Evolutionary conservation across 2,329 filamentous ascomycete species (phyloP), one percentile per base, ranked within the genome.

Genomic region (Colletotrichum sp.): DNA sequence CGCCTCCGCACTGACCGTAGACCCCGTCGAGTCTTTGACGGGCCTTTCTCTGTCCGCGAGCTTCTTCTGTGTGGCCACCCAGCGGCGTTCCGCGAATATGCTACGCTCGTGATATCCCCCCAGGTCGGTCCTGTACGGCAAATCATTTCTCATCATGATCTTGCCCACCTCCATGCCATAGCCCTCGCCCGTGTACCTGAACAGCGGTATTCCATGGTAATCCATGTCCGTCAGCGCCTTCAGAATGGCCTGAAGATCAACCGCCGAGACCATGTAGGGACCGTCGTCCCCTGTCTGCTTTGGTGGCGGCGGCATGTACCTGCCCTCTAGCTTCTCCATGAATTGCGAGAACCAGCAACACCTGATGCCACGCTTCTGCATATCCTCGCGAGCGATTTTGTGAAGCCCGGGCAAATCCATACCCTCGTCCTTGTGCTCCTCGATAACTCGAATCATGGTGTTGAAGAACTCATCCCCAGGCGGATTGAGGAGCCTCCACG

Each of bases 401-500:
- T 51, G 43, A 51, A 51, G 43, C 43, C 21, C 1, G 43, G 43
- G 2, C 43, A 51, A 0, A 2, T 51, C n/a, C n/a, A 51, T 51
- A 6, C n/a, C 11, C 43, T 51, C 16, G 1, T 6, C 0, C 0
- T 47, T 18, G n/a, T 1, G 43, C 43, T 47, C 0, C 2, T 24
- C 3, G 43, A 47, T 0, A 7, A 51, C 2, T 2, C 43, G 43
- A 0, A 51, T 51, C 43, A 51, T 51, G 43, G 43, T 51, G n/a
- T 24, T 51, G 11, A 51, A 51, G 2, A 51, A 51, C n/a, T 51
- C 43, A 8, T 51, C 43, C 1, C 43, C n/a, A 3, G 43, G n/a
- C 11, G n/a, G 43, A 16, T 51, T 51, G 1, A 51, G 6, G 4
- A 51, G 43, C 43, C 18, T 51, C 43, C 43, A 51, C 2, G 43